Percentiles rank a stretch among this genome's conserved stretches.
These are phyloP conservation scores for Paraglomus occultum DNA, from an alignment of 192 early-diverging fungal genomes.

Conservation along the genomic window DNA sequence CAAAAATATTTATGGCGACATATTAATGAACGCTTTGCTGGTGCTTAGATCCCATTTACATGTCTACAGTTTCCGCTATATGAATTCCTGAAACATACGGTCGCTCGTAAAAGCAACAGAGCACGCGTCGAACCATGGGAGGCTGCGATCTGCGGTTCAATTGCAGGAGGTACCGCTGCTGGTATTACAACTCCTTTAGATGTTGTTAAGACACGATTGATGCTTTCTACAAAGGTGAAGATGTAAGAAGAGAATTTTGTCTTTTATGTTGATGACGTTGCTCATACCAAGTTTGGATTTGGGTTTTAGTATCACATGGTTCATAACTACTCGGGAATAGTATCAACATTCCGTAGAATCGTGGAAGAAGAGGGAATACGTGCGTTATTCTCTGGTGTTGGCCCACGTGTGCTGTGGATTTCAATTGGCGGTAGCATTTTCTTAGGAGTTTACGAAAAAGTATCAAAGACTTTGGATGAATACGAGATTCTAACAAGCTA, in stretches of 20 bases:
- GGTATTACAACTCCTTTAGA: constrained; percentile 93
- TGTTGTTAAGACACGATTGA: constrained; percentile 93
- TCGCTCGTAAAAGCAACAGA: constrained; percentile 47
- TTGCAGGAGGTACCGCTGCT: constrained; percentile 89
- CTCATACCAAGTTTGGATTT: constrained; percentile 17
- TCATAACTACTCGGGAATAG: constrained; percentile 66
- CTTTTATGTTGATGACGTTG: not conserved
- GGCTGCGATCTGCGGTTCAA: constrained; percentile 80
- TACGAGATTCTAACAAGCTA: not conserved
- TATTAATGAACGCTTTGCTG: not conserved
- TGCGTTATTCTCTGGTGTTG: constrained; percentile 84
- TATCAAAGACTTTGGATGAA: constrained; percentile 36
- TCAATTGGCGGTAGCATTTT: constrained; percentile 94
- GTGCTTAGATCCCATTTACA: constrained; percentile 81
- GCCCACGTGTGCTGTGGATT: constrained; percentile 94
- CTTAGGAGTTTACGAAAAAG: constrained; percentile 92
- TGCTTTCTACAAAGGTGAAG: constrained; percentile 79
- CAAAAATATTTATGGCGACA: not conserved
- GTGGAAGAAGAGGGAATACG: constrained; percentile 72
- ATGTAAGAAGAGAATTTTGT: not conserved
- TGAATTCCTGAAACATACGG: constrained; percentile 77
- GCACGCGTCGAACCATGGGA: constrained; percentile 65
- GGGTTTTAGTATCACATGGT: constrained; percentile 40
- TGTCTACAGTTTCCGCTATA: constrained; percentile 97
- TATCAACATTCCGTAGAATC: constrained; percentile 71